Conservation (phyloP, 2,329 filamentous ascomycete species). For the Zymoseptoria ardabiliae region DNA sequence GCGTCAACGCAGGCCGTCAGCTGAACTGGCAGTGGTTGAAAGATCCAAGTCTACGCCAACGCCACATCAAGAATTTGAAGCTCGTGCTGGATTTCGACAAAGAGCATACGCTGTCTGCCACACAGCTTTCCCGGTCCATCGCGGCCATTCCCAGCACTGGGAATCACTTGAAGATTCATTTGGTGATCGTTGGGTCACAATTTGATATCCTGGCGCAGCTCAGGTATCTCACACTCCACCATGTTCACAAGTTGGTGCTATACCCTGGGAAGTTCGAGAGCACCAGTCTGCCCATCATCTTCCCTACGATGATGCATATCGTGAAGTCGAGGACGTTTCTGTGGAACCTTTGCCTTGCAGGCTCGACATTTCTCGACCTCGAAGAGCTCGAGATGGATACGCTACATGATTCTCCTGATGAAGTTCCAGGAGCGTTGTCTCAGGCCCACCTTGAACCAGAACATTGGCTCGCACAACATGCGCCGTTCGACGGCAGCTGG, state of each 20-base stretch:
- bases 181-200: slow-evolving; percentile 10
- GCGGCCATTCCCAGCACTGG: slow-evolving; percentile 12
- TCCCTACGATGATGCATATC: background rate
- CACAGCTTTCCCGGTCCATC: slow-evolving; percentile 9
- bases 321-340: background rate
- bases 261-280: background rate
- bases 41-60: slow-evolving; percentile 14
- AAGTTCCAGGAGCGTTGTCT: too few species aligned
- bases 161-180: slow-evolving; percentile 7
- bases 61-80: slow-evolving; percentile 13
- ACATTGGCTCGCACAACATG: too few species aligned
- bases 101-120: background rate
- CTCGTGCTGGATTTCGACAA: slow-evolving; percentile 8
- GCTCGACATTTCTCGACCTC: slow-evolving; percentile 13
- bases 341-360: slow-evolving; percentile 17
- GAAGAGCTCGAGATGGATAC: slow-evolving; percentile 8
- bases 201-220: slow-evolving; percentile 7
- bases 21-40: slow-evolving; percentile 15
- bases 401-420: background rate
- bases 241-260: slow-evolving; percentile 10
- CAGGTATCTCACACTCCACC: slow-evolving; percentile 7
- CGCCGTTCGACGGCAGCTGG: too few species aligned
- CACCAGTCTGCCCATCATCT: background rate
- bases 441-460: too few species aligned
- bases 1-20: slow-evolving; percentile 13